These are phyloP conservation scores for Chalaropsis thielavioides DNA, from an alignment of 2,329 filamentous ascomycete species.

Conservation along the genomic window DNA sequence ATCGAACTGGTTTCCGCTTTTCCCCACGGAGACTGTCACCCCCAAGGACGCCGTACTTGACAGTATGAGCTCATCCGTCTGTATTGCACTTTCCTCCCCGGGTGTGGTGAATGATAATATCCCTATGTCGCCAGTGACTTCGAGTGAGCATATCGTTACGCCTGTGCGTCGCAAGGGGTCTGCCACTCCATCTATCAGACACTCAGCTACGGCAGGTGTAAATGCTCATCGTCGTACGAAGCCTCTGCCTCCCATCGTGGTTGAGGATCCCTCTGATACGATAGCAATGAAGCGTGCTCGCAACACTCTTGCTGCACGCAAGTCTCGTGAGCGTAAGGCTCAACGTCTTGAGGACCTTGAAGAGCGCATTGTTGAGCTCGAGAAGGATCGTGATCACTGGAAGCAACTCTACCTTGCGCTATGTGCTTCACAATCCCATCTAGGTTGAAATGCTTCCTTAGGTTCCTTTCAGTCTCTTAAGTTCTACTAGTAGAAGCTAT, in stretches of 20 bases:
- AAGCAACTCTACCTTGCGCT: constrained; percentile 39
- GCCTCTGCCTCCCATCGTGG: constrained; percentile 62
- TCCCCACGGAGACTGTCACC: constrained; percentile 35
- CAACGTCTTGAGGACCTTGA: constrained; percentile 62
- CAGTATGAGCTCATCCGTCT: constrained; percentile 11
- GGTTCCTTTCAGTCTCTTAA: no score
- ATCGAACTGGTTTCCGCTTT: constrained; percentile 58
- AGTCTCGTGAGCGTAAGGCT: constrained; percentile 78
- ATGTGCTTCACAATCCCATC: constrained; percentile 22
- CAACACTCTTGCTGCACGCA: constrained; percentile 85
- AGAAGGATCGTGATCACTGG: constrained; percentile 52
- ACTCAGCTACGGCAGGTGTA: constrained; percentile 57
- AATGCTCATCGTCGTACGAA: constrained; percentile 63
- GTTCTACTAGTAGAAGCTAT: no score
- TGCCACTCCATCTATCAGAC: constrained; percentile 30
- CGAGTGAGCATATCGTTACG: background rate
- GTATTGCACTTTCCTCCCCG: constrained; percentile 12
- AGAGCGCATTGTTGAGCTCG: constrained; percentile 53
- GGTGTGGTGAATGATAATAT: background rate
- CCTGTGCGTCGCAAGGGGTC: constrained; percentile 11
- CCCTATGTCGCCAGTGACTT: constrained; percentile 3
- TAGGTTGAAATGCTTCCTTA: no score
- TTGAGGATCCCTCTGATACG: constrained; percentile 58
- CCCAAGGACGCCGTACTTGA: constrained; percentile 20
- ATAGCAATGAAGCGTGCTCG: constrained; percentile 84